A percentile compares a stretch with the other conserved stretches of the same genome.
Conservation (phyloP, 2,329 filamentous ascomycete genomes). For the Fusarium chaquense region DNA sequence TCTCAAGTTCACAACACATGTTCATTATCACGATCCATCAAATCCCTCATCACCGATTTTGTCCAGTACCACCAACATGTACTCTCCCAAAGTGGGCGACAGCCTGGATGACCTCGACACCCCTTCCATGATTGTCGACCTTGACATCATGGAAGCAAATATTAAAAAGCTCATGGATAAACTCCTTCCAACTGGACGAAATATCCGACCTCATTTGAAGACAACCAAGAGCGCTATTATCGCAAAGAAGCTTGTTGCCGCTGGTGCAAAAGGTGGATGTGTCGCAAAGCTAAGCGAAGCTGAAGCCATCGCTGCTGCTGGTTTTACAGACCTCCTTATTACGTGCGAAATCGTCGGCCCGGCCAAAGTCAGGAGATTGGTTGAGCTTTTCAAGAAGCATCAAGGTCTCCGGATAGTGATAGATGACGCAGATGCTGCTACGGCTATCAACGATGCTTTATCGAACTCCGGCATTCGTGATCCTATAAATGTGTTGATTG, state of each 20-base stretch:
- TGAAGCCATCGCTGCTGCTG: conserved; percentile 33
- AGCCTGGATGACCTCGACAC: conserved; percentile 58
- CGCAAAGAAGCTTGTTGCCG: conserved; percentile 24
- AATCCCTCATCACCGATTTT: not conserved
- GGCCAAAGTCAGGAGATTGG: conserved; percentile 19
- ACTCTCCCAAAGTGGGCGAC: conserved; percentile 18
- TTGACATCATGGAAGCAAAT: conserved; percentile 64
- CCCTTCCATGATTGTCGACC: conserved; percentile 67
- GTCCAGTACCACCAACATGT: conserved; percentile 4
- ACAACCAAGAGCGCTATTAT: conserved; percentile 33
- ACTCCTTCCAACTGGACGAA: conserved; percentile 57
- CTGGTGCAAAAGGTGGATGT: conserved; percentile 34
- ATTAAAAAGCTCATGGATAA: conserved; percentile 59
- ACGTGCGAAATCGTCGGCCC: conserved; percentile 37
- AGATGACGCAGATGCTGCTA: conserved; percentile 22
- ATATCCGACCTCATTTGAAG: conserved; percentile 39
- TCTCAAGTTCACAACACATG: not conserved
- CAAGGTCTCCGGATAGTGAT: conserved; percentile 24
- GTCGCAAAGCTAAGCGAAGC: conserved; percentile 39
- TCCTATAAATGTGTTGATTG: conserved; percentile 21
- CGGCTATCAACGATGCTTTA: conserved; percentile 24
- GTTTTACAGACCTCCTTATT: conserved; percentile 37
- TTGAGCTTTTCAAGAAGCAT: conserved; percentile 30
- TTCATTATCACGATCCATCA: not conserved
- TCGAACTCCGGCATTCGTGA: conserved; percentile 8